A percentile compares a stretch with the other conserved stretches of the same genome.
These are phyloP conservation scores for Ophiostoma sp. DNA, from an alignment of 2,329 filamentous ascomycete genomes.

Conservation along the genomic window DNA sequence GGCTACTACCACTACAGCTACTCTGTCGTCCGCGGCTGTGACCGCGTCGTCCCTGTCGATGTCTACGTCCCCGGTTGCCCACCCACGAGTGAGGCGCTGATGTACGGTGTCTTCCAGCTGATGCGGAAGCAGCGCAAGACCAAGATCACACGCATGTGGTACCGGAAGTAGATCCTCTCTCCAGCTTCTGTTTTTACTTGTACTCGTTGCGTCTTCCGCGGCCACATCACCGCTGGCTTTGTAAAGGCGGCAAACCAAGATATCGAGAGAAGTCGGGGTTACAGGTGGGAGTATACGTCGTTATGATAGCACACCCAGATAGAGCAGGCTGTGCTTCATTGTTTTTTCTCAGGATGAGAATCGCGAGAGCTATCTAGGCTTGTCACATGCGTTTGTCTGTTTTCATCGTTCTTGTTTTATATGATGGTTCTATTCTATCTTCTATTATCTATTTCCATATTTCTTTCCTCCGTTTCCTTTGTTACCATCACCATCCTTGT, in stretches of 20 bases:
- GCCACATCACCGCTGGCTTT: neutral
- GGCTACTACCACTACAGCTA: constrained; percentile 73
- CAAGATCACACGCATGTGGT: constrained; percentile 46
- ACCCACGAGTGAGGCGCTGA: constrained; percentile 43
- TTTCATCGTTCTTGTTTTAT: neutral
- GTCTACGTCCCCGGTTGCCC: constrained; percentile 62
- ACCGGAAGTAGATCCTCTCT: constrained; percentile 39
- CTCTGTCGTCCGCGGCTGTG: constrained; percentile 58
- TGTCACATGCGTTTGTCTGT: neutral
- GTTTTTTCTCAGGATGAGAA: neutral
- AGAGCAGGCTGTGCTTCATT: neutral
- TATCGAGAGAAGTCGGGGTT: too few species aligned
- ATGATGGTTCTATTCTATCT: neutral
- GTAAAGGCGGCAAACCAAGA: neutral
- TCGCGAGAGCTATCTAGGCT: neutral
- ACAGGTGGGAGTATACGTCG: neutral
- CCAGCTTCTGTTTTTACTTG: too few species aligned
- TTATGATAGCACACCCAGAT: neutral
- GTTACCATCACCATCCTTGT: neutral
- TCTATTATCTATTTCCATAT: neutral
- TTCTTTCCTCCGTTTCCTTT: neutral
- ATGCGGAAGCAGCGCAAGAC: constrained; percentile 62
- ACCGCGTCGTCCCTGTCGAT: constrained; percentile 62
- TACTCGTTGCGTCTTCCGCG: neutral
- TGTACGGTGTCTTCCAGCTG: constrained; percentile 58